Evolutionary conservation across 1,139 yeast genomes (phyloP), one percentile per base, ranked within the genome.

Genomic region (Lodderomyces metapsilosis): DNA sequence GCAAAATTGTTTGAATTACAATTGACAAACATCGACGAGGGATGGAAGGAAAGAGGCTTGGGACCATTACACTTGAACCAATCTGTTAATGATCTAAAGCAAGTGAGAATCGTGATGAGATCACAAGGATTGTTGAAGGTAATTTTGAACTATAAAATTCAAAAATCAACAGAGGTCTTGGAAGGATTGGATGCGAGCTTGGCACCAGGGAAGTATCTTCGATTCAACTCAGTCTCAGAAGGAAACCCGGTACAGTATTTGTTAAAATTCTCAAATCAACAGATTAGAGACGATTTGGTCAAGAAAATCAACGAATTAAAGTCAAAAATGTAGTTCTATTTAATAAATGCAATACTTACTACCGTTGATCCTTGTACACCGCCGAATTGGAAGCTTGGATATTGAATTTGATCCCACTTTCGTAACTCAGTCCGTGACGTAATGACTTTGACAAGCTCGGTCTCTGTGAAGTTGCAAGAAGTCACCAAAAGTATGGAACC

Each of bases 41-140:
- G 96, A 2, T 94, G 99, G 98, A 92, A 87, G 59, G 98, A 94
- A 62, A 78, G 95, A 54, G 99, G 98, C 13, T 74, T 85, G 32
- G 99, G 99, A 1, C 77, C 82, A 4, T 66, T 94, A 13, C 96
- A 88, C 60, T 76, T 94, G 31, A 92, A 92, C 61, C 76, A 77
- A 46, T 64, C 71, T n/a, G 54, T 59, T 18, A 54, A 54, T 3
- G 66, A 66, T 37, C 57, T 64, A 4, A 49, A 52, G 18, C 57
- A 62, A 39, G 62, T 64, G 40, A 57, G 98, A 51, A 61, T 92
- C 21, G 85, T 92, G 4, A 91, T 94, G 97, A 80, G 99, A 58
- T 83, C 96, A 3, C 88, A 86, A 49, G 96, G 96, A 1, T 77
- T 88, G 25, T 72, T 88, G 48, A 79, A 91, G 49, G 94, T 92